Evolutionary conservation across 306 rosid genomes (phyloP).

Genomic region (Arachis stenosperma): DNA sequence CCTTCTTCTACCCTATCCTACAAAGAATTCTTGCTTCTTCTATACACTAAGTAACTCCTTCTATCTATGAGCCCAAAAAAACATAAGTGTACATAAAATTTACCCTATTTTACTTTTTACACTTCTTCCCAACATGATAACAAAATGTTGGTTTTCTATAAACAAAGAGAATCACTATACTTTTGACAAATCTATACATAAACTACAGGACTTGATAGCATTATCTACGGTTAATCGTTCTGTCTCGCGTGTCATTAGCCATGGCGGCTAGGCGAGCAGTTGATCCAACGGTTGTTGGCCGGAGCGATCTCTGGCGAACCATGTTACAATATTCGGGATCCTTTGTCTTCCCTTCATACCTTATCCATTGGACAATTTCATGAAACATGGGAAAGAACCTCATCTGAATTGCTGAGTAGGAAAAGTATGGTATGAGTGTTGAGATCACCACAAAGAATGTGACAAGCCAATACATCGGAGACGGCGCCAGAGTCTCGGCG

Average conservation of each 20-base stretch:
- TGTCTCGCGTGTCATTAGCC: not conserved
- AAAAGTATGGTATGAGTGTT: slow-evolving; percentile 25
- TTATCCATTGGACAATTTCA: slow-evolving; percentile 29
- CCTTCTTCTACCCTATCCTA: slow-evolving; percentile 9
- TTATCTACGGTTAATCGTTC: not conserved
- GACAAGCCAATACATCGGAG: slow-evolving; percentile 29
- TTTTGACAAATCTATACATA: slow-evolving; percentile 31
- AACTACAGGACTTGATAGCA: not conserved
- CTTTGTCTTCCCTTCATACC: slow-evolving; percentile 18
- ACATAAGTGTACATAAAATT: not conserved
- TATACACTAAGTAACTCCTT: slow-evolving; percentile 23
- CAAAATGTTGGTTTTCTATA: slow-evolving; percentile 18
- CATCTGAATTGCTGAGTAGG: slow-evolving; percentile 28
- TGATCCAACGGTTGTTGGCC: not conserved
- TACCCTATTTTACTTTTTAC: not conserved
- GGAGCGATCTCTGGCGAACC: not conserved
- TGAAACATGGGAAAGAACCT: slow-evolving; percentile 21
- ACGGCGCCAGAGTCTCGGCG: slow-evolving; percentile 27
- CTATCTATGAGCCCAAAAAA: slow-evolving; percentile 8
- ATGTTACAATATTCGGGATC: slow-evolving; percentile 16
- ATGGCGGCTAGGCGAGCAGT: not conserved
- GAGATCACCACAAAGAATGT: slow-evolving; percentile 34
- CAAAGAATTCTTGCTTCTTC: slow-evolving; percentile 18
- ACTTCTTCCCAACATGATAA: slow-evolving; percentile 9
- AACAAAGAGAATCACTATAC: slow-evolving; percentile 13